These are phyloP conservation scores for Ascochyta clinopodiicola DNA, from an alignment of 2,329 filamentous ascomycete species.

Conservation along the genomic window DNA sequence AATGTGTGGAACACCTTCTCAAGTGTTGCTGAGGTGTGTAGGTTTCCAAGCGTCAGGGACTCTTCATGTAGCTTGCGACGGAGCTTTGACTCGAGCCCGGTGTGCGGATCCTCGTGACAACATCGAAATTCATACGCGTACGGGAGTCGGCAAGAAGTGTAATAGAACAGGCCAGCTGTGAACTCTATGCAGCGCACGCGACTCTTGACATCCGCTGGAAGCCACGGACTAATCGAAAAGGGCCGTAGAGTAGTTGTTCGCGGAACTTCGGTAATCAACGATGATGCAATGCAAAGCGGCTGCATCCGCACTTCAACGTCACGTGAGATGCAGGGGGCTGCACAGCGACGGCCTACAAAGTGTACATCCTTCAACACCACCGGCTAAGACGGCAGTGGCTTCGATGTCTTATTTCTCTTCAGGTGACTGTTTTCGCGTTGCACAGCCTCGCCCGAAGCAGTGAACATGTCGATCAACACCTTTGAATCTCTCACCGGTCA, in stretches of 20 bases:
- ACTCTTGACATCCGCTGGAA: slow-evolving; percentile 16
- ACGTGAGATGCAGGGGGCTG: slow-evolving; percentile 9
- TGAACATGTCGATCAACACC: background rate
- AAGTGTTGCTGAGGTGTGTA: background rate
- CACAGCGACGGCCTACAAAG: background rate
- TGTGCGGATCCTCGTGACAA: slow-evolving; percentile 18
- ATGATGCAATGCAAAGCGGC: slow-evolving; percentile 14
- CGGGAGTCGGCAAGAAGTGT: background rate
- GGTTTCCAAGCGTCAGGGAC: background rate
- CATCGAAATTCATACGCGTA: slow-evolving; percentile 4
- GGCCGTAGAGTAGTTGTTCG: slow-evolving; percentile 4
- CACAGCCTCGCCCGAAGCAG: slow-evolving; percentile 9
- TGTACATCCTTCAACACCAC: background rate
- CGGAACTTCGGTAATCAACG: slow-evolving; percentile 8
- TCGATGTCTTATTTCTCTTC: background rate
- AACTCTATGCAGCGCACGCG: slow-evolving; percentile 10
- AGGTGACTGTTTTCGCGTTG: background rate
- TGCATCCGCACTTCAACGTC: slow-evolving; percentile 7
- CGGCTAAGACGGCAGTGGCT: slow-evolving; percentile 4
- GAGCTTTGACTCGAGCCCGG: slow-evolving; percentile 21
- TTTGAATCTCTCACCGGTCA: background rate
- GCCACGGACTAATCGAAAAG: slow-evolving; percentile 11
- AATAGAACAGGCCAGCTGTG: background rate
- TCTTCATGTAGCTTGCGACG: slow-evolving; percentile 15
- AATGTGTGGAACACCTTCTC: background rate